Conservation (phyloP, 768 basidiomycete species). For the Amanita molliuscula region DNA sequence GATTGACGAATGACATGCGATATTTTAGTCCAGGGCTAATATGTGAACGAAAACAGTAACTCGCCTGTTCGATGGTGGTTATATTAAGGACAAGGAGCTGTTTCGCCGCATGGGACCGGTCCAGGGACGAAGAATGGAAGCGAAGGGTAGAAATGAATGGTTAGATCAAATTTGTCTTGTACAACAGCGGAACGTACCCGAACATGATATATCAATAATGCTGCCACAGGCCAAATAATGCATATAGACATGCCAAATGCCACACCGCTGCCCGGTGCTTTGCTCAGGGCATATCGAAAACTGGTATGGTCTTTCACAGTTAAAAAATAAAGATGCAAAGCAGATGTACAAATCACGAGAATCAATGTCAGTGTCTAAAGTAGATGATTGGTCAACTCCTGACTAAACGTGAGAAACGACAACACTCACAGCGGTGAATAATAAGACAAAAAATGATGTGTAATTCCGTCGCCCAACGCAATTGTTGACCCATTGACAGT, state of each 20-base stretch:
- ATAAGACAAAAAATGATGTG: slow-evolving; percentile 80
- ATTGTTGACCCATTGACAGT: slow-evolving; percentile 89
- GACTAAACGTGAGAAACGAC: slow-evolving; percentile 1
- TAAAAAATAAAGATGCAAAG: slow-evolving; percentile 67
- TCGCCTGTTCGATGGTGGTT: slow-evolving; percentile 93
- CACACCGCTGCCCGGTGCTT: slow-evolving; percentile 70
- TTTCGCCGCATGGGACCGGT: slow-evolving; percentile 3
- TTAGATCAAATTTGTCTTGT: neutral
- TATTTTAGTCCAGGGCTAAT: neutral
- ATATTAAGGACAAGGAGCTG: slow-evolving; percentile 78
- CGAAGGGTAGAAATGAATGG: neutral
- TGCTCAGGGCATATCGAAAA: slow-evolving; percentile 35
- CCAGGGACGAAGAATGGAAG: neutral
- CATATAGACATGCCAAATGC: slow-evolving; percentile 63
- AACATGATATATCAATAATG: slow-evolving; percentile 76
- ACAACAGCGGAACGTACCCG: slow-evolving; percentile 44
- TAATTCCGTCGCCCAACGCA: slow-evolving; percentile 95
- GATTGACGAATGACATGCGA: neutral
- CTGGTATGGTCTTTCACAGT: slow-evolving; percentile 36
- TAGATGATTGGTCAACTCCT: neutral
- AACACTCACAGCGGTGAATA: slow-evolving; percentile 62
- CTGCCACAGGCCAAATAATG: slow-evolving; percentile 76
- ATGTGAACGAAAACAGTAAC: slow-evolving; percentile 13
- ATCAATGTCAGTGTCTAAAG: slow-evolving; percentile 59
- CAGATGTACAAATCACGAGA: slow-evolving; percentile 75